Evolutionary conservation across 768 basidiomycete genomes (phyloP).

Genomic region (Steccherinum ochraceum): DNA sequence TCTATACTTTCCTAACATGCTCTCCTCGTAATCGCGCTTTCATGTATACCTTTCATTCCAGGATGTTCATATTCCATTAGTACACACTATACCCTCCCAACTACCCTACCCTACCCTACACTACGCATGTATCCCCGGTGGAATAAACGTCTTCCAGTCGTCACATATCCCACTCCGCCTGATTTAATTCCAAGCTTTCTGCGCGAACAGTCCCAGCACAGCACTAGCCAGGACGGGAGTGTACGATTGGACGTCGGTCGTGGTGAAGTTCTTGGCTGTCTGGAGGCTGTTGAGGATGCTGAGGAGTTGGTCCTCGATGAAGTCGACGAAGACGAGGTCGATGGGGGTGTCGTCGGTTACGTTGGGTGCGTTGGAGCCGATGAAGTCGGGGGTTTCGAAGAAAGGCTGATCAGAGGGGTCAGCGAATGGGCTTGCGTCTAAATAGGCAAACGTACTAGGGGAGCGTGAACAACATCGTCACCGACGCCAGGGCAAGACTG

Average conservation of each 20-base stretch:
- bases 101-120: not conserved
- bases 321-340: constrained; percentile 74
- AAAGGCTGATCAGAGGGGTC: constrained; percentile 27
- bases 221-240: constrained; percentile 43
- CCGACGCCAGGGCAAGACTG: constrained; percentile 67
- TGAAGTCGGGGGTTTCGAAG: constrained; percentile 48
- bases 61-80: no score
- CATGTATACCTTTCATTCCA: no score
- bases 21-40: no score
- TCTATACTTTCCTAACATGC: no score
- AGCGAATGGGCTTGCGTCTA: not conserved
- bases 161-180: not conserved
- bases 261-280: constrained; percentile 40
- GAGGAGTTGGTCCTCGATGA: constrained; percentile 50
- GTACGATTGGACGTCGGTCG: constrained; percentile 48
- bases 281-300: constrained; percentile 51
- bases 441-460: constrained; percentile 28
- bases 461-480: constrained; percentile 63
- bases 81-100: no score
- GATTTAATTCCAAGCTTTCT: constrained; percentile 30
- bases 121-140: not conserved
- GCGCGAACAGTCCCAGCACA: constrained; percentile 53
- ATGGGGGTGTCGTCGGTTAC: constrained; percentile 44
- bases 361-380: constrained; percentile 48
- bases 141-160: not conserved